Percentiles rank a stretch among this genome's conserved stretches.
Conservation (phyloP, 108 stramenopile species). For the Cyclostephanos tholiformis region DNA sequence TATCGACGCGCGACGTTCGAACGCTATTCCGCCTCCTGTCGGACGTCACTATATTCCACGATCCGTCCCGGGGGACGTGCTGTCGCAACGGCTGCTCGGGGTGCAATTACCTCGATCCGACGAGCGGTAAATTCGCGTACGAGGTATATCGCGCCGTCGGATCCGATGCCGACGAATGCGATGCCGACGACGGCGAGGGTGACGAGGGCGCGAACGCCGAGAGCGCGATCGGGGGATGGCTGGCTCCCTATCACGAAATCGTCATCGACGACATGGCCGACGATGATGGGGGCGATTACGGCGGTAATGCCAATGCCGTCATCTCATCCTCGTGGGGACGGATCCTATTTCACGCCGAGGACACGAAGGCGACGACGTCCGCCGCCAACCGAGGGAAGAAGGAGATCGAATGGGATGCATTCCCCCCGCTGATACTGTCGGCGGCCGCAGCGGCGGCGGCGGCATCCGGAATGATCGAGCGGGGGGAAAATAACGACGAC, state of each 20-base stretch:
- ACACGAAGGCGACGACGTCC: neutral
- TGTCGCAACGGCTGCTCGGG: constrained; percentile 49
- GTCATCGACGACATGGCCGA: too few species aligned
- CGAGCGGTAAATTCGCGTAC: constrained; percentile 24
- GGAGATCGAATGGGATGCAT: constrained; percentile 16
- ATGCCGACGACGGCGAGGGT: neutral
- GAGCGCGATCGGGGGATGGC: constrained; percentile 16
- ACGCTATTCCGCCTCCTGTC: constrained; percentile 27
- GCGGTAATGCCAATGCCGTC: constrained; percentile 29
- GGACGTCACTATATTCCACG: constrained; percentile 26
- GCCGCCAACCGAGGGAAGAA: neutral
- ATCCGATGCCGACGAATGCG: neutral
- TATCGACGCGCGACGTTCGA: constrained; percentile 9
- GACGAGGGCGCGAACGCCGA: too few species aligned
- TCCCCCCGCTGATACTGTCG: neutral
- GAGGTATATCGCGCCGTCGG: constrained; percentile 7
- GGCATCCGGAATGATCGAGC: too few species aligned
- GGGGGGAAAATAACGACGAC: neutral
- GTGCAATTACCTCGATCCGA: constrained; percentile 28
- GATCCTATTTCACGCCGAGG: constrained; percentile 19
- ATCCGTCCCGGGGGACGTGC: constrained; percentile 47
- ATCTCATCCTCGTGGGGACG: constrained; percentile 29
- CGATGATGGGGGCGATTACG: too few species aligned
- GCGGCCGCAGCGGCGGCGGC: neutral
- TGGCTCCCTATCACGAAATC: constrained; percentile 18